Conservation (phyloP, 768 basidiomycete species). For the Podaxis rugospora region DNA sequence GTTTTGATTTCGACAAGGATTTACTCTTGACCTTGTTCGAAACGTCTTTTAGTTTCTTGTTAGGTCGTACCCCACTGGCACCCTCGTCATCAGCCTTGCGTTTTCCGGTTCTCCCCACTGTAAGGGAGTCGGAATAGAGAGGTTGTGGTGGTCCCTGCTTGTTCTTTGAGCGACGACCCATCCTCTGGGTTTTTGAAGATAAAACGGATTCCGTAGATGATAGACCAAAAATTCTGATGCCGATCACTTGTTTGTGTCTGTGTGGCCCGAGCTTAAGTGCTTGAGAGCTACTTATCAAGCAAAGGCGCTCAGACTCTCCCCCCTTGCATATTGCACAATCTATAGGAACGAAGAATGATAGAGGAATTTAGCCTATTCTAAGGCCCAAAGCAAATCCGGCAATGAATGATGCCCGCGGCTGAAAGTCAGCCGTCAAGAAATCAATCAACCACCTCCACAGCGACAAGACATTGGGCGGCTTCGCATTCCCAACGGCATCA, state of each 20-base stretch:
- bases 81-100: conserved; percentile 54
- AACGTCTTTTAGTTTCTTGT: conserved; percentile 44
- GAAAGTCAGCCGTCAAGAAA: conserved; percentile 92
- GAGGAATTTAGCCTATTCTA: conserved; percentile 58
- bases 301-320: too few species aligned
- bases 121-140: conserved; percentile 35
- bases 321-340: too few species aligned
- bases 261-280: neutral
- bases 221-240: conserved; percentile 7
- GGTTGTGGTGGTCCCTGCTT: conserved; percentile 75
- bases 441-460: conserved; percentile 66
- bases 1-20: conserved; percentile 18
- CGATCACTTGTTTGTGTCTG: conserved; percentile 10
- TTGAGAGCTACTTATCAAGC: too few species aligned
- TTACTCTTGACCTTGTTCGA: conserved; percentile 32
- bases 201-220: neutral
- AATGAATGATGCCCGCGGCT: conserved; percentile 83
- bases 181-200: conserved; percentile 22
- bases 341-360: too few species aligned
- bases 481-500: conserved; percentile 48
- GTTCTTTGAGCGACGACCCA: conserved; percentile 85
- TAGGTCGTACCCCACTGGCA: conserved; percentile 34
- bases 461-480: conserved; percentile 59
- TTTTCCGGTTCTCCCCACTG: conserved; percentile 61
- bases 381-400: conserved; percentile 81